phyloP scores from a whole-genome alignment of 169 alveolate species.

The Eimeria acervulina region DNA sequence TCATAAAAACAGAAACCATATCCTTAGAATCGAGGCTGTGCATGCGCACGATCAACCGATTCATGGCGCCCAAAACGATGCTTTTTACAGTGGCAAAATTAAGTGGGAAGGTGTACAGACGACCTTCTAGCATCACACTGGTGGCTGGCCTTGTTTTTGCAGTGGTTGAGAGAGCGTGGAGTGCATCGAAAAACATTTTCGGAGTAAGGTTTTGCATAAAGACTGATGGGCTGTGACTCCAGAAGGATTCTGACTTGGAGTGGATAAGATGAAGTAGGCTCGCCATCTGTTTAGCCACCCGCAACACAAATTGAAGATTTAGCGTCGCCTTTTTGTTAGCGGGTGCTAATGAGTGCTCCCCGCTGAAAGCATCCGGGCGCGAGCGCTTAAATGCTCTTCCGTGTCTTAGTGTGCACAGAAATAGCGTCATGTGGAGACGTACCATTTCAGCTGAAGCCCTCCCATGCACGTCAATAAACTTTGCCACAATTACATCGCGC shows the following conservation, averaged over 20 bases:
- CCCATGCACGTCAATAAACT: slow-evolving; percentile 8
- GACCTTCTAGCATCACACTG: slow-evolving; percentile 58
- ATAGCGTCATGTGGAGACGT: neutral
- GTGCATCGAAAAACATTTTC: slow-evolving; percentile 76
- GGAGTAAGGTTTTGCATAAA: slow-evolving; percentile 75
- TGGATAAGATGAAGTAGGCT: slow-evolving; percentile 68
- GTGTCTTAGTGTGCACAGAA: neutral
- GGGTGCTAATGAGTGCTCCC: neutral
- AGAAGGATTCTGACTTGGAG: slow-evolving; percentile 41
- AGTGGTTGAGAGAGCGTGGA: slow-evolving; percentile 30
- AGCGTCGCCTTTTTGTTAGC: neutral
- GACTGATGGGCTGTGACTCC: slow-evolving; percentile 75
- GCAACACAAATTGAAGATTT: neutral
- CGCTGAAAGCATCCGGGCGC: neutral
- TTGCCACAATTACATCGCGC: slow-evolving; percentile 69
- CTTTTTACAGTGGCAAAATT: slow-evolving; percentile 40
- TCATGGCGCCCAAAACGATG: slow-evolving; percentile 43
- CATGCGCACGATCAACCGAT: slow-evolving; percentile 65
- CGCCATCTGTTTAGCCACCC: slow-evolving; percentile 60
- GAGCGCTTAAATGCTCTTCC: neutral
- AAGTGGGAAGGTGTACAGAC: slow-evolving; percentile 76
- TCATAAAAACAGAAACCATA: slow-evolving; percentile 60
- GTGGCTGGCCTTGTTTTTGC: slow-evolving; percentile 10
- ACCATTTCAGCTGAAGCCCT: slow-evolving; percentile 81
- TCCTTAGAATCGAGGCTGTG: slow-evolving; percentile 71